A percentile compares a stretch with the other conserved stretches of the same genome.
phyloP scores from a whole-genome alignment of 495 filamentous ascomycete species.

The Aspergillus sclerotiicarbonarius region DNA sequence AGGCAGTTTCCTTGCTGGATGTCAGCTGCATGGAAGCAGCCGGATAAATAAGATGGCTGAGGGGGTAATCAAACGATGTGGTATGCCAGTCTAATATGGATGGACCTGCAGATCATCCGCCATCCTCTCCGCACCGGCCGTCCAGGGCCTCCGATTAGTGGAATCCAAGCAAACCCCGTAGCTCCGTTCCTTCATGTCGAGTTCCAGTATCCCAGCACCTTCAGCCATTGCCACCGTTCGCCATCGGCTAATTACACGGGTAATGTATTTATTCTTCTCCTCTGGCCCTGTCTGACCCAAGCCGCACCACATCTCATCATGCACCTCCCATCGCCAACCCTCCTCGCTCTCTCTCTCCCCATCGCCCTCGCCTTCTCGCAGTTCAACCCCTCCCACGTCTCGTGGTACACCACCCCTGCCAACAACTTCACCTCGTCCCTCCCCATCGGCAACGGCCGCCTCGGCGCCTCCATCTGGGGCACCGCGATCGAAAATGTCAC shows the following conservation, averaged over 20 bases:
- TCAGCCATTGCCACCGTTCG: background rate
- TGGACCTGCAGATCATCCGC: background rate
- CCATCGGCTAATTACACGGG: no score
- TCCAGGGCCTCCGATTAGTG: background rate
- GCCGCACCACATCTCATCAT: background rate
- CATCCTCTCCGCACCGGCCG: background rate
- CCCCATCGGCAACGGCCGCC: constrained; percentile 46
- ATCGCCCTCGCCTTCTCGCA: background rate
- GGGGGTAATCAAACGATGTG: no score
- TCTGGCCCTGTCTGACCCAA: no score
- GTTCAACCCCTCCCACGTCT: background rate
- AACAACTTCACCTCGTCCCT: constrained; percentile 3
- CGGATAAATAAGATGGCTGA: no score
- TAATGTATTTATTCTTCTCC: no score
- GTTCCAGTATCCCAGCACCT: background rate
- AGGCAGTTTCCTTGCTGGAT: no score
- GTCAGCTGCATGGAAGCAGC: no score
- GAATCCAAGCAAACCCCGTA: background rate
- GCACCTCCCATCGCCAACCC: background rate
- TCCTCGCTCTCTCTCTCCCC: background rate
- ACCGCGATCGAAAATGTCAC: constrained; percentile 33
- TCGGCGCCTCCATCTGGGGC: constrained; percentile 43
- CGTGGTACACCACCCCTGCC: background rate
- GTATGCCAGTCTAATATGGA: no score
- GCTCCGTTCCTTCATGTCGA: background rate